These are phyloP conservation scores for Ogataea pini DNA, from an alignment of 805 yeast species.

Conservation along the genomic window DNA sequence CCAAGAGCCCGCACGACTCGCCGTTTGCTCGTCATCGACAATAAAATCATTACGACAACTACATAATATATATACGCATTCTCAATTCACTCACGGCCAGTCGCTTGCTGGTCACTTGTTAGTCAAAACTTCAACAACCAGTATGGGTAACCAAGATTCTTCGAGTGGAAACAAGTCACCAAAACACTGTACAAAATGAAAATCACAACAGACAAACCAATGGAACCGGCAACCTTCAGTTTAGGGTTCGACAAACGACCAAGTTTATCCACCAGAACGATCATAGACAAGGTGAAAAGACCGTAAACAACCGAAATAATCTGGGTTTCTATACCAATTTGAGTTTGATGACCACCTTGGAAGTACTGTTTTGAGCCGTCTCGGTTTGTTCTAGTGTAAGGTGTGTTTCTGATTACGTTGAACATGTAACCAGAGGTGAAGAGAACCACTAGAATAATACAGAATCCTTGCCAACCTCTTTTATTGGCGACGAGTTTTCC, in stretches of 20 bases:
- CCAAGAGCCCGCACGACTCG: no score
- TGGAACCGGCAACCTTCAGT: constrained; percentile 50
- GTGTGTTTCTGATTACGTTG: constrained; percentile 77
- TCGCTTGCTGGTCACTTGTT: background rate
- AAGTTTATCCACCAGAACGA: constrained; percentile 58
- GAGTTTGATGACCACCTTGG: constrained; percentile 66
- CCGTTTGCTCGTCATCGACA: no score
- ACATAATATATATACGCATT: no score
- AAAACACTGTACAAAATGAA: constrained; percentile 63
- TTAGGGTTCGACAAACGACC: constrained; percentile 49
- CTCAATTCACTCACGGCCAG: no score
- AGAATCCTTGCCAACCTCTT: constrained; percentile 69
- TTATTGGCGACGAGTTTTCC: constrained; percentile 46
- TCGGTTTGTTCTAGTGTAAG: constrained; percentile 50
- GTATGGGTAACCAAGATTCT: constrained; percentile 79
- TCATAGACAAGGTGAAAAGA: constrained; percentile 56
- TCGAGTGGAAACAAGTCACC: constrained; percentile 64
- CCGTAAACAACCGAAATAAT: constrained; percentile 76
- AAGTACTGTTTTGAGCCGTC: constrained; percentile 43
- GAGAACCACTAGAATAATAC: constrained; percentile 63
- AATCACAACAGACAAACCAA: constrained; percentile 44
- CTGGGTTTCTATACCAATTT: constrained; percentile 89
- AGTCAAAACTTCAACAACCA: constrained; percentile 38
- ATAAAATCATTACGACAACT: no score
- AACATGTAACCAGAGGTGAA: constrained; percentile 93